Base-by-base conservation (phyloP, 805 yeast genomes). In the Saccharomycopsis olivae region DNA sequence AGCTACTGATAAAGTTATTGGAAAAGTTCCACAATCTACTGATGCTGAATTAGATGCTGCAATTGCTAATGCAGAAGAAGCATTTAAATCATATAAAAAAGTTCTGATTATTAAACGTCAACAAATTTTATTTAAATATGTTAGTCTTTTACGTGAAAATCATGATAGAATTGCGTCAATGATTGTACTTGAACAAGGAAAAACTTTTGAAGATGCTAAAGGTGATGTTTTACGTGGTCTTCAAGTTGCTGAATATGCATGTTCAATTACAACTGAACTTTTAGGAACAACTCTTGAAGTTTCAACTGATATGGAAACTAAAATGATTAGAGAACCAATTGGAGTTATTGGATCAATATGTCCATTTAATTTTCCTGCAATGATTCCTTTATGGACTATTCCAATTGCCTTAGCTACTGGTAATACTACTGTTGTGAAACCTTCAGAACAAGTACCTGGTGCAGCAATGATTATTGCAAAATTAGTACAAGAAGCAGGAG, bases 341-440 rank as follows among this genome's bases (percentile, higher is more conserved):
- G 89, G 89, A 24, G 83, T 80, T 5, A 72, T 80, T 44, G 86
- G 79, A 13, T 80, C 87, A 18, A 81, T 80, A 52, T 74, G 81
- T 48, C 89, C 89, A 16, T 80, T 80, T 65, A 80, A 80, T 62
- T 80, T 80, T 73, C 89, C 89, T 19, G 88, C 85, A 33, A 80
- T 80, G 89, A 83, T 82, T 50, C 73, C 73, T 5, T 57, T 71
- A 47, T 71, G 76, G 76, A 61, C 71, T 3, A 58, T 71, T 40
- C 76, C 75, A n/a, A 59, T 71, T 49, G 64, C 67, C 18, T 60
- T 71, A 43, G 75, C 70, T 19, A 78, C 86, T 17, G 89, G 89
- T 48, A 81, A 80, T 65, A 75, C 86, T 30, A 69, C 78, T 27
- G 74, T 80, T 29, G 61, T 81, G 55, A 80, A 80, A 62, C 78